phyloP scores from a whole-genome alignment of 768 basidiomycete genomes.

The Mycena kentingensis region DNA sequence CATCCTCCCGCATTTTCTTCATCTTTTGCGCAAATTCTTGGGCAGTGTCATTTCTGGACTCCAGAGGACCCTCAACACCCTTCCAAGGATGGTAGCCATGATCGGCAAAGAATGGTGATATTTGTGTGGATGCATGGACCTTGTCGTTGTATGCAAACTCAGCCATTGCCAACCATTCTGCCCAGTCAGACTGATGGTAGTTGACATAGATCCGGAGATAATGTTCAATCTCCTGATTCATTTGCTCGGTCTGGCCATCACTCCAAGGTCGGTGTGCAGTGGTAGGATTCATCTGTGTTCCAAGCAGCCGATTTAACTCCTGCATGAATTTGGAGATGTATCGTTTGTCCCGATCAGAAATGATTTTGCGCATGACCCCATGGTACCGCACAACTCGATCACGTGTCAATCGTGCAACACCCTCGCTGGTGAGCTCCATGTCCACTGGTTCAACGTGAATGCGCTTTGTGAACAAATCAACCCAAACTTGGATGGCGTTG shows the following conservation, averaged over 20 bases:
- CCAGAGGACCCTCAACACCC: not conserved
- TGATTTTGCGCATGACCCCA: constrained; percentile 23
- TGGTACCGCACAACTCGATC: constrained; percentile 25
- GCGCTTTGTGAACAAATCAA: not conserved
- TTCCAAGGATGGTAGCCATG: constrained; percentile 25
- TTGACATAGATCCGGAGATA: too few relatives aligned
- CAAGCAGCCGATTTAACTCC: constrained; percentile 28
- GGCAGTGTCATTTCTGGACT: constrained; percentile 12
- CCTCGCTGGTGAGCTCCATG: constrained; percentile 21
- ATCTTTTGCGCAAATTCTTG: constrained; percentile 22
- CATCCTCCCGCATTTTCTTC: constrained; percentile 14
- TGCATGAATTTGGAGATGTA: constrained; percentile 32
- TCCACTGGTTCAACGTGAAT: not conserved
- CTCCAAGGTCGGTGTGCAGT: constrained; percentile 46
- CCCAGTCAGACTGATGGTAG: constrained; percentile 39
- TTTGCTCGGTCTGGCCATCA: constrained; percentile 42
- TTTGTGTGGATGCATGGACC: constrained; percentile 27
- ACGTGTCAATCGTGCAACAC: constrained; percentile 23
- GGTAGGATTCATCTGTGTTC: constrained; percentile 31
- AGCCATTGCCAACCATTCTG: constrained; percentile 31
- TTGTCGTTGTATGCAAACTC: constrained; percentile 39
- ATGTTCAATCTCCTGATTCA: too few relatives aligned
- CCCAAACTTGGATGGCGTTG: not conserved
- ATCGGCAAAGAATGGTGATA: constrained; percentile 35
- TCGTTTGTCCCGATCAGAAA: constrained; percentile 1